Base-by-base conservation (phyloP, 1,139 yeast genomes). In the Debaryomyces sp. region DNA sequence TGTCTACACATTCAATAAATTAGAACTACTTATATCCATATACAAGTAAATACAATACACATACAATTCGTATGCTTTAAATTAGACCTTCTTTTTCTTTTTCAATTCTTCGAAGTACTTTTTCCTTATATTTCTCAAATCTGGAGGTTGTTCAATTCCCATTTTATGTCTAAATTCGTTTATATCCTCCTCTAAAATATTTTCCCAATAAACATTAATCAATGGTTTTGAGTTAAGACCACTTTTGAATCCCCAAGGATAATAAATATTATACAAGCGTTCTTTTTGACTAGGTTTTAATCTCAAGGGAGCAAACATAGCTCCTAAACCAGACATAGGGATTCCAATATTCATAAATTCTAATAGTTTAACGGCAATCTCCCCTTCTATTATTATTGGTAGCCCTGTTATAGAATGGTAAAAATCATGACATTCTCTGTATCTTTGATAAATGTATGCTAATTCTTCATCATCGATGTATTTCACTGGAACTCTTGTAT, bases 381-480 rank as follows among this genome's bases (percentile, higher is more conserved):
- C 99, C 15, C 99, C 99, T 62, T 94, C 99, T 57, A 95, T 83
- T 37, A 89, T 86, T 39, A 92, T 89, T 0, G 98, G 98, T 46
- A 90, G 76, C 7, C 96, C 95, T 0, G 96, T 87, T 35, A 94
- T 77, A 2, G 98, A 90, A 65, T 94, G 99, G 63, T 91, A 94
- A 61, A 94, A 94, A 65, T 94, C 99, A 60, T 94, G 99, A 63
- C 97, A 92, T 63, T 94, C 98, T 46, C 99, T 81, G 66, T 94
- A 94, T 55, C 99, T 73, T 64, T 91, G 96, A 75, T 84, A 90
- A 15, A 94, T 87, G 61, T 87, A 94, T 1, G 97, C 97, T 59
- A 91, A 80, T 61, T 90, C 96, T 38, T 89, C 95, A 62, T 94
- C 91, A 55, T 89, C 95, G 37, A 94, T 89, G 65, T 82, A 94